Base-by-base conservation (phyloP, 179 eudicot species). In the Spinacia oleracea region DNA sequence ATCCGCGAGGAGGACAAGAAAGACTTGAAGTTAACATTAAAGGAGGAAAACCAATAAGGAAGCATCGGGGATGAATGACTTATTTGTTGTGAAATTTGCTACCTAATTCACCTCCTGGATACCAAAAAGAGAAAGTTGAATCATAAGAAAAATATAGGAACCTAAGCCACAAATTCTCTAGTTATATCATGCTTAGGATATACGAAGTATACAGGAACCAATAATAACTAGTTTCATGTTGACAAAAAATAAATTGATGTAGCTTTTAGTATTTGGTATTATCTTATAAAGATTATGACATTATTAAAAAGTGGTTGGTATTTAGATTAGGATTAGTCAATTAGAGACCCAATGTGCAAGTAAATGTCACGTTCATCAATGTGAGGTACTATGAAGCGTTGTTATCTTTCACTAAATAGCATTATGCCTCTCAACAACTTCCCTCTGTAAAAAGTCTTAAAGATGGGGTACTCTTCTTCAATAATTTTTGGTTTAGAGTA, bases 301-400 rank as follows among this genome's bases (percentile, higher is more conserved):
- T 48, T 6, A 1, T 45, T 45, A 15, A 12, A 55, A 1, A 15
- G 16, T 18, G 1, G 21, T 16, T 10, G 48, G 48, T 40, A 3
- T 12, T 12, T 59, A 60, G 55, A 43, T 25, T 2, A 11, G 51
- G 27, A 34, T 27, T 73, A 15, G 67, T 35, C 35, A 6, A 29
- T 23, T 14, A 32, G 53, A 20, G 40, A 31, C 16, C 79, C 11
- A 64, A 65, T 43, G 48, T 29, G 38, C 73, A 73, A 64, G 64
- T 50, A 79, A 72, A 51, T 64, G 73, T 51, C 73, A 73, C 72
- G 67, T 79, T 55, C 67, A 73, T 5, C 65, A 40, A 48, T 53
- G 69, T 66, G 76, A 53, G 45, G 65, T 70, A 34, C 42, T 42
- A 70, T 70, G 66, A 70, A 59, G 77, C 25, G 31, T 72, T 29